Evolutionary conservation across 345 rosid species (phyloP).

Genomic region (Angophora floribunda): DNA sequence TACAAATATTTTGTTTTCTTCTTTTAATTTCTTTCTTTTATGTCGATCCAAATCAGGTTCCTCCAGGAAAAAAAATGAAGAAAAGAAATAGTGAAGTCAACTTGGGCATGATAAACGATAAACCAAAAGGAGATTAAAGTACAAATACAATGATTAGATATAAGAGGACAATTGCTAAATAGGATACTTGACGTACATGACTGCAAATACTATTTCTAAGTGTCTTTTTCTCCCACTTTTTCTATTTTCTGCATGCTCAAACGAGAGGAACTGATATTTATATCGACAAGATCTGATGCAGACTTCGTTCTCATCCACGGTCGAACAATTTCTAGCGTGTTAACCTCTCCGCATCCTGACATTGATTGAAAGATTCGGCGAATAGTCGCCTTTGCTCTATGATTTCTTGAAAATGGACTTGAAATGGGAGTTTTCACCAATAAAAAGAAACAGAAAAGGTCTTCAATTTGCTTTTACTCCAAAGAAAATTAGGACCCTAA

Average conservation of each 20-base stretch:
- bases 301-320: background rate
- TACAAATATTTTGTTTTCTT: background rate
- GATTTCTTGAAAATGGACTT: background rate
- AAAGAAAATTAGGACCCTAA: background rate
- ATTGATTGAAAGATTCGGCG: background rate
- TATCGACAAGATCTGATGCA: background rate
- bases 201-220: background rate
- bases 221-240: background rate
- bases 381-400: background rate
- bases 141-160: background rate
- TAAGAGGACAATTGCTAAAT: background rate
- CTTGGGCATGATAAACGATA: background rate
- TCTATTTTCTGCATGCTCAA: background rate
- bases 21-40: background rate
- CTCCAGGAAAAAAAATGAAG: too few species aligned
- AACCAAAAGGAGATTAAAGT: background rate
- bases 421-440: background rate
- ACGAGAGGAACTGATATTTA: background rate
- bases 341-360: background rate
- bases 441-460: background rate
- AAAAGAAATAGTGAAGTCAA: too few species aligned
- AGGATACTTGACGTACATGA: background rate
- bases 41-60: background rate
- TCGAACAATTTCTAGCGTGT: background rate
- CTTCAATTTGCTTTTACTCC: background rate